phyloP scores from a whole-genome alignment of 768 basidiomycete genomes.

The Fomitopsis serialis region DNA sequence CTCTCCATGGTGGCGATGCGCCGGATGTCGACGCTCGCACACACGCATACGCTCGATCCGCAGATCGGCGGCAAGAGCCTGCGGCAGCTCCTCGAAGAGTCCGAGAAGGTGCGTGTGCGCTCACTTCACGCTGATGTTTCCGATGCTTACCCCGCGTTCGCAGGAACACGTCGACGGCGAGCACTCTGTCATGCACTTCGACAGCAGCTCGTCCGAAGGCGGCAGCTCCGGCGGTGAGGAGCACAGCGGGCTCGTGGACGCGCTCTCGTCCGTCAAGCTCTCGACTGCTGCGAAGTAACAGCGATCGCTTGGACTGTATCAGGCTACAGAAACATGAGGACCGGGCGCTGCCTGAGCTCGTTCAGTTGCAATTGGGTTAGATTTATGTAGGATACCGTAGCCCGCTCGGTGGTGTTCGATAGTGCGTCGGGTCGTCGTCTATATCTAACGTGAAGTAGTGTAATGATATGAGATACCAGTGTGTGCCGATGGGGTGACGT shows the following conservation, averaged over 20 bases:
- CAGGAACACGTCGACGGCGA: slow-evolving; percentile 23
- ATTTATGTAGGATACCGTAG: no score
- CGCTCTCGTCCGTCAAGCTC: neutral
- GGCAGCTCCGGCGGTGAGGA: neutral
- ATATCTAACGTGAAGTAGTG: no score
- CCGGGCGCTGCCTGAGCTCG: no score
- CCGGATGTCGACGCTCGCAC: slow-evolving; percentile 62
- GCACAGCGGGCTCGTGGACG: neutral
- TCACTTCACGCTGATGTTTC: no score
- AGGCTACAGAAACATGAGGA: no score
- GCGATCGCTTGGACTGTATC: neutral
- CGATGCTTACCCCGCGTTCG: neutral
- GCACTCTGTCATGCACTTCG: slow-evolving; percentile 14
- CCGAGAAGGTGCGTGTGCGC: slow-evolving; percentile 62
- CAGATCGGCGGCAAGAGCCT: slow-evolving; percentile 54
- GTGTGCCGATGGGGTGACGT: no score
- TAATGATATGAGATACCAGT: no score
- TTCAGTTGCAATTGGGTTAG: no score
- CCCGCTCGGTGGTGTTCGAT: no score
- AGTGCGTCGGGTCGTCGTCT: no score
- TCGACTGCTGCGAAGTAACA: neutral
- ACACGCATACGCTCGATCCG: slow-evolving; percentile 34
- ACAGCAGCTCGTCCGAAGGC: slow-evolving; percentile 7
- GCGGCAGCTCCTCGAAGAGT: slow-evolving; percentile 73
- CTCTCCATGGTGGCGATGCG: slow-evolving; percentile 82